Base-by-base conservation (phyloP, 2,329 filamentous ascomycete species). In the Alternaria rosae region DNA sequence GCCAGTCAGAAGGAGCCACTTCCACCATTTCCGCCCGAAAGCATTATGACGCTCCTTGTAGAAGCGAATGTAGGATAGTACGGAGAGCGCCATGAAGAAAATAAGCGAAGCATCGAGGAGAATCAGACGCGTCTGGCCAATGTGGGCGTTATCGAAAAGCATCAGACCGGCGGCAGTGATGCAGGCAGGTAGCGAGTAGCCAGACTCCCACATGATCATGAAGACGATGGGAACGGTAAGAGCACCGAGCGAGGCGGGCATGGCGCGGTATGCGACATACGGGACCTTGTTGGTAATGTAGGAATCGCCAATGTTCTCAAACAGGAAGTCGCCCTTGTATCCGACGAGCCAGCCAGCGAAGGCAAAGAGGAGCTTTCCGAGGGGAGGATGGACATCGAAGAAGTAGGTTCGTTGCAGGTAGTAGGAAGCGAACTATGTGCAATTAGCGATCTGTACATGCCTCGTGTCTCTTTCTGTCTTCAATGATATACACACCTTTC, bases 131-230 rank as follows among this genome's bases (percentile, higher is more conserved):
- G 95, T 97, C 85, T 99, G 95, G 62, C 93, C 94, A 80, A 99
- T 93, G 80, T 99, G 95, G 60, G 94, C 95, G 76, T 99, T 99
- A 83, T 99, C 95, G 74, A 99, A 92, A 44, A 99, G 90, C 67
- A 99, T 86, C 35, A 99, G 85, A 26, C 92, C 89, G 41, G 95
- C 88, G 7, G 95, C 93, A 59, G 97, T 85, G 57, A 98, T 84
- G 78, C 92, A 97, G 59, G 95, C 95, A 11, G 95, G 95, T 43
- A 99, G 85, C 68, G 93, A 97, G 82, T 99, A 99, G 66, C 94
- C 95, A 52, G 95, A 98, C 82, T 99, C 95, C 95, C 95, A 99
- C 95, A 99, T 99, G 81, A 97, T 99, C 78, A 97, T 83, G 81
- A 97, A 99, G 59, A 92, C 90, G 50, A 94, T 91, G n/a, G 94